Evolutionary conservation across 1,284 basidiomycete species (phyloP).

Genomic region (Ceratobasidium sp.): DNA sequence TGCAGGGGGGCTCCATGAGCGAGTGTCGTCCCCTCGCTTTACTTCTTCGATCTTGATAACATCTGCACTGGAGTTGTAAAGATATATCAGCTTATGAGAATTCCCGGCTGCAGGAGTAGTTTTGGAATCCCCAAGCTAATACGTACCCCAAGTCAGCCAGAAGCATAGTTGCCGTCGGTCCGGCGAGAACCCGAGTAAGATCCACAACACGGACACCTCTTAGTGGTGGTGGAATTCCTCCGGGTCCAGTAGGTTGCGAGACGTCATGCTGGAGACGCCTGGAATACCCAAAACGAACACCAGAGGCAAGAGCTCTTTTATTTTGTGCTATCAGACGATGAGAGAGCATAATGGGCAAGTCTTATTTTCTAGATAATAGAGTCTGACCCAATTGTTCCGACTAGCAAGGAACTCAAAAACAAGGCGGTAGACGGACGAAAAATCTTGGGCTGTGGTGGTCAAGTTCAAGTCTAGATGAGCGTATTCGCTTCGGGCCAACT

Average conservation of each 20-base stretch:
- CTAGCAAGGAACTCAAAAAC: no score
- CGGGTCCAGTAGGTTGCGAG: neutral
- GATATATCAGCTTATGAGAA: no score
- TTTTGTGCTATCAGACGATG: constrained; percentile 1
- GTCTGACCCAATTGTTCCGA: no score
- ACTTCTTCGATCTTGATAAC: constrained; percentile 91
- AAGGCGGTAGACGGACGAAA: no score
- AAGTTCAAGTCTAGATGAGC: neutral
- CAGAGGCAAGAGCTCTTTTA: neutral
- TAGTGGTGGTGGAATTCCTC: constrained; percentile 77
- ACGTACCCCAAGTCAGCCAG: constrained; percentile 73
- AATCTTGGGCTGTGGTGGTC: neutral
- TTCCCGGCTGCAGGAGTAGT: no score
- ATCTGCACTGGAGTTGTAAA: constrained; percentile 69
- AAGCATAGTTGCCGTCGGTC: constrained; percentile 89
- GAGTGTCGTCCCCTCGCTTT: constrained; percentile 87
- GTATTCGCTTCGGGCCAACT: neutral
- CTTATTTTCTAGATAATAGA: no score
- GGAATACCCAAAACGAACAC: neutral
- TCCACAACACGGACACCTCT: constrained; percentile 83
- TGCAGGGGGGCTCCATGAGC: constrained; percentile 82
- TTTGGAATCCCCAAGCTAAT: no score
- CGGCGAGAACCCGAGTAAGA: constrained; percentile 87
- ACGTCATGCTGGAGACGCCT: neutral
- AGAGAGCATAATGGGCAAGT: neutral